Evolutionary conservation across 139 green algal genomes (phyloP).

Genomic region (Eudorina sp.): DNA sequence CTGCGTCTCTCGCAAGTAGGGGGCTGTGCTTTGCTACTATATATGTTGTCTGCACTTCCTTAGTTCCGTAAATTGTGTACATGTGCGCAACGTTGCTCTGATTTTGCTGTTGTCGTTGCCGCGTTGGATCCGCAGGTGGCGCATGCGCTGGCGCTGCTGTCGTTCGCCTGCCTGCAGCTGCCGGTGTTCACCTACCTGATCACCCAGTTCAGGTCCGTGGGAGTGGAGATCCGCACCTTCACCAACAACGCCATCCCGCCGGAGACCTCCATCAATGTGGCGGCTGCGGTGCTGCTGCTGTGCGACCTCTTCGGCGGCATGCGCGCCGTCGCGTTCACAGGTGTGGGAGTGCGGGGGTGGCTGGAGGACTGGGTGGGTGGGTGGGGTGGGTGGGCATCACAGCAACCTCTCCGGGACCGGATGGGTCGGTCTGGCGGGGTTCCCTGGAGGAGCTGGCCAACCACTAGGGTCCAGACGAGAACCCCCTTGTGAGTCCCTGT

Average conservation of each 20-base stretch:
- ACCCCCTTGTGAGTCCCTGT: too few species aligned
- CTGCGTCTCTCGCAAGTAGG: too few species aligned
- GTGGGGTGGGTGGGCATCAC: too few species aligned
- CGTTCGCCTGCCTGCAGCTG: conserved; percentile 66
- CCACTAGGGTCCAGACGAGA: too few species aligned
- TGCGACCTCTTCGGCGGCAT: conserved; percentile 65
- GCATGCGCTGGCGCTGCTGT: conserved; percentile 50
- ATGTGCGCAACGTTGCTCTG: too few species aligned
- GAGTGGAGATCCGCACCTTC: conserved; percentile 62
- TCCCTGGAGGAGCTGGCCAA: too few species aligned
- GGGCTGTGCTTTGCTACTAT: too few species aligned
- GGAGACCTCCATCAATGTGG: conserved; percentile 55
- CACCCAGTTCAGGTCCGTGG: conserved; percentile 65
- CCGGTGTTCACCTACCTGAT: conserved; percentile 72
- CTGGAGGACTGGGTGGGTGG: too few species aligned
- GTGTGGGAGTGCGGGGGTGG: conserved; percentile 17
- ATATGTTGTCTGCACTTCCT: too few species aligned
- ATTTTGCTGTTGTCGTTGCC: not conserved
- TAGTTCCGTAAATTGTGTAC: too few species aligned
- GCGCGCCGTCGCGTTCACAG: conserved; percentile 60
- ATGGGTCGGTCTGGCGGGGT: too few species aligned
- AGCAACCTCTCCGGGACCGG: too few species aligned
- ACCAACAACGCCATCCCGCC: conserved; percentile 50
- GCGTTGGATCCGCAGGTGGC: conserved; percentile 36
- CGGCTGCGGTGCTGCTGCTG: conserved; percentile 57